Evolutionary conservation across 1,139 yeast species (phyloP).

Genomic region (Petasospora fabianii): DNA sequence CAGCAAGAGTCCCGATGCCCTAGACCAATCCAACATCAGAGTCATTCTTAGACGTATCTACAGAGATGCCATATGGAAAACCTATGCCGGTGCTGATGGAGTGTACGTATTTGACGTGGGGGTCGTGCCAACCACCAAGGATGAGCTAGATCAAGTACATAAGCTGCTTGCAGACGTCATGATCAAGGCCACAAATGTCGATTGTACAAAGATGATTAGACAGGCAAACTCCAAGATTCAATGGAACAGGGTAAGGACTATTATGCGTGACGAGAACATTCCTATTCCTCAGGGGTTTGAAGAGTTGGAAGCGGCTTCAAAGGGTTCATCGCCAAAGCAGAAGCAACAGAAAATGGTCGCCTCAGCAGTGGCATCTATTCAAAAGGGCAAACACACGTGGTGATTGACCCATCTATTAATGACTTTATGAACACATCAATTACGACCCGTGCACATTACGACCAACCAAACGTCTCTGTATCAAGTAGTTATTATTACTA

Average conservation of each 20-base stretch:
- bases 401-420: too few species aligned
- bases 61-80: constrained; percentile 32
- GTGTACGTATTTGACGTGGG: constrained; percentile 40
- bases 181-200: constrained; percentile 26
- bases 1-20: constrained; percentile 32
- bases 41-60: constrained; percentile 39
- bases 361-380: too few species aligned
- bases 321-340: too few species aligned
- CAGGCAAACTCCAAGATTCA: constrained; percentile 29
- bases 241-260: constrained; percentile 18
- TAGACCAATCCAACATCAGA: constrained; percentile 38
- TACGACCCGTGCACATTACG: too few species aligned
- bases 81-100: constrained; percentile 41
- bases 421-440: too few species aligned
- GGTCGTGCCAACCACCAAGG: constrained; percentile 36
- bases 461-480: too few species aligned
- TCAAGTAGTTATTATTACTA: too few species aligned
- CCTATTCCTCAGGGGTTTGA: background rate
- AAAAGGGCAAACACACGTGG: too few species aligned
- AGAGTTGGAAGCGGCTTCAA: background rate
- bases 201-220: constrained; percentile 29
- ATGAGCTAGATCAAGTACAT: constrained; percentile 33
- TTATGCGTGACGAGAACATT: background rate
- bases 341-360: too few species aligned
- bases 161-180: constrained; percentile 33